phyloP scores from a whole-genome alignment of 129 eudicot species.

The Ambrosia trifida region DNA sequence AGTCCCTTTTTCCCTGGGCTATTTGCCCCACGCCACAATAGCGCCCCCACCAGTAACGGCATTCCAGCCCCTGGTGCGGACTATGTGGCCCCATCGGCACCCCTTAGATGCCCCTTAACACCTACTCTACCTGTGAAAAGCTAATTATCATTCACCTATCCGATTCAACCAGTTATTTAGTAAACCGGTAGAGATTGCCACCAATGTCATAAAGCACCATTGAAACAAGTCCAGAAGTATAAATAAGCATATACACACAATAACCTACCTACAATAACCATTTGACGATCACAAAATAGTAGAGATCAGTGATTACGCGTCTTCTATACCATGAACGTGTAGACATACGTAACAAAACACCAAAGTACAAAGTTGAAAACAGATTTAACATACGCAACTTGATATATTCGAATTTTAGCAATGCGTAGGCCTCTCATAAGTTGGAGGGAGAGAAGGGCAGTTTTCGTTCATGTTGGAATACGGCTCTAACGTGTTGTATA shows the following conservation, averaged over 20 bases:
- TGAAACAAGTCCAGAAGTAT: not conserved
- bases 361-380: conserved; percentile 22
- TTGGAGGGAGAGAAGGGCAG: conserved; percentile 96
- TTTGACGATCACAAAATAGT: not conserved
- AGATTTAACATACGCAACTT: conserved; percentile 5
- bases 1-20: too few species aligned
- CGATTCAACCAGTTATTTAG: too few species aligned
- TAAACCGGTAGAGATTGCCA: not conserved
- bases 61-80: too few species aligned
- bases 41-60: too few species aligned
- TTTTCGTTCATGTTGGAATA: conserved; percentile 90
- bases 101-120: too few species aligned
- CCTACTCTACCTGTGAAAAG: too few species aligned
- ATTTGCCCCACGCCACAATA: too few species aligned
- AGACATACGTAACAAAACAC: not conserved
- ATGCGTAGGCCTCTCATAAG: conserved; percentile 81
- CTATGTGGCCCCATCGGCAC: too few species aligned
- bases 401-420: conserved; percentile 44
- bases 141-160: too few species aligned
- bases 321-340: conserved; percentile 6
- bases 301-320: conserved; percentile 21
- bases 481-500: conserved; percentile 86
- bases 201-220: not conserved
- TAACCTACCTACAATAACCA: conserved; percentile 5
- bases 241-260: conserved; percentile 35